These are phyloP conservation scores for Pluteus cervinus DNA, from an alignment of 768 basidiomycete species.

Conservation along the genomic window DNA sequence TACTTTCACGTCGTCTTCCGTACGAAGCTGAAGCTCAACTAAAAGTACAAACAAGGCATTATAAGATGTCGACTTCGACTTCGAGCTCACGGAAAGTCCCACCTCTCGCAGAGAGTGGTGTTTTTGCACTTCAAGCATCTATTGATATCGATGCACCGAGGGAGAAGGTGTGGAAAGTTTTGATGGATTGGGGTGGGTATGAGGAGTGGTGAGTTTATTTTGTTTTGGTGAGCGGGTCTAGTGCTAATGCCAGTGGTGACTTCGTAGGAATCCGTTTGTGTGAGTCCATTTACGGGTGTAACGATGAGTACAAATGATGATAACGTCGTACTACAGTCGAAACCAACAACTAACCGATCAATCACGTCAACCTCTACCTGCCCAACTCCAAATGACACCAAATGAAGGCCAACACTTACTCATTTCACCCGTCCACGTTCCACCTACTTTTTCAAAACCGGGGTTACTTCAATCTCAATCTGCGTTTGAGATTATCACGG, in stretches of 20 bases:
- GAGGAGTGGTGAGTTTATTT: slow-evolving; percentile 38
- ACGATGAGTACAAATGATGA: not conserved
- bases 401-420: slow-evolving; percentile 15
- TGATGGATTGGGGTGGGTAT: slow-evolving; percentile 48
- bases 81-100: too few relatives aligned
- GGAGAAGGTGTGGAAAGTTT: slow-evolving; percentile 39
- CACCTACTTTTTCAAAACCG: slow-evolving; percentile 18
- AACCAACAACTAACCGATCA: slow-evolving; percentile 1
- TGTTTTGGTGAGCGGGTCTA: slow-evolving; percentile 16
- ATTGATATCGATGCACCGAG: slow-evolving; percentile 43
- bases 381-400: slow-evolving; percentile 2
- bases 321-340: slow-evolving; percentile 3
- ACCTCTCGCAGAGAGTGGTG: slow-evolving; percentile 20
- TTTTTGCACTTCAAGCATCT: slow-evolving; percentile 30
- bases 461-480: slow-evolving; percentile 15
- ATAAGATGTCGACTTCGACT: too few relatives aligned
- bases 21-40: too few relatives aligned
- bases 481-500: slow-evolving; percentile 25
- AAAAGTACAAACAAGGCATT: too few relatives aligned
- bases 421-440: slow-evolving; percentile 27
- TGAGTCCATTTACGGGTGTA: not conserved
- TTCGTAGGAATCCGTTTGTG: slow-evolving; percentile 6
- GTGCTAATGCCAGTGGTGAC: not conserved
- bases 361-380: not conserved
- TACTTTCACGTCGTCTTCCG: too few relatives aligned